phyloP scores from a whole-genome alignment of 1,139 yeast genomes.

The Arxiozyma heterogenica region DNA sequence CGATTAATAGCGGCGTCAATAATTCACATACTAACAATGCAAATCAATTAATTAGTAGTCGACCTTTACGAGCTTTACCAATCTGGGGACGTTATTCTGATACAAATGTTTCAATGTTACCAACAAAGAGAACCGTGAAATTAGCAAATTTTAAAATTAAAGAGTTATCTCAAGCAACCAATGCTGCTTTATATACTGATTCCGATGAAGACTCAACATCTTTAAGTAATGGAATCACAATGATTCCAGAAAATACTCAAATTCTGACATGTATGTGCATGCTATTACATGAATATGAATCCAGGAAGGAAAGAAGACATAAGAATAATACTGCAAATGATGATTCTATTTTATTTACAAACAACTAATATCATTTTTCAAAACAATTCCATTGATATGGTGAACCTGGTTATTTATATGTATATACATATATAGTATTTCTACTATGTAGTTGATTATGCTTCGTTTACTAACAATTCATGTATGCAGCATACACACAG shows the following conservation, averaged over 20 bases:
- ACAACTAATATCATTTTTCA: neutral
- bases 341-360: neutral
- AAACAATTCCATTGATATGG: neutral
- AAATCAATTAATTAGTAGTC: slow-evolving; percentile 7
- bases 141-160: slow-evolving; percentile 29
- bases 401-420: neutral
- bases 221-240: slow-evolving; percentile 6
- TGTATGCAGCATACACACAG: neutral
- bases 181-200: neutral
- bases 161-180: slow-evolving; percentile 15
- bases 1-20: slow-evolving; percentile 5
- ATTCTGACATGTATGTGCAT: slow-evolving; percentile 32
- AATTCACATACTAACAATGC: slow-evolving; percentile 6
- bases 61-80: slow-evolving; percentile 23
- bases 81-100: slow-evolving; percentile 29
- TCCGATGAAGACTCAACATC: slow-evolving; percentile 2
- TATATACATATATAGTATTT: no score
- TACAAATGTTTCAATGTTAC: slow-evolving; percentile 23
- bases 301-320: slow-evolving; percentile 25
- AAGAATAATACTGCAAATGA: neutral
- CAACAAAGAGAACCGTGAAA: slow-evolving; percentile 27
- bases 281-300: slow-evolving; percentile 29
- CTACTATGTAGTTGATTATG: neutral
- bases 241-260: slow-evolving; percentile 28
- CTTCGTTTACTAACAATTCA: neutral